A percentile compares a stretch with the other conserved stretches of the same genome.
Evolutionary conservation across 495 filamentous ascomycete genomes (phyloP).

Genomic region (Lasiosphaeria hispida): DNA sequence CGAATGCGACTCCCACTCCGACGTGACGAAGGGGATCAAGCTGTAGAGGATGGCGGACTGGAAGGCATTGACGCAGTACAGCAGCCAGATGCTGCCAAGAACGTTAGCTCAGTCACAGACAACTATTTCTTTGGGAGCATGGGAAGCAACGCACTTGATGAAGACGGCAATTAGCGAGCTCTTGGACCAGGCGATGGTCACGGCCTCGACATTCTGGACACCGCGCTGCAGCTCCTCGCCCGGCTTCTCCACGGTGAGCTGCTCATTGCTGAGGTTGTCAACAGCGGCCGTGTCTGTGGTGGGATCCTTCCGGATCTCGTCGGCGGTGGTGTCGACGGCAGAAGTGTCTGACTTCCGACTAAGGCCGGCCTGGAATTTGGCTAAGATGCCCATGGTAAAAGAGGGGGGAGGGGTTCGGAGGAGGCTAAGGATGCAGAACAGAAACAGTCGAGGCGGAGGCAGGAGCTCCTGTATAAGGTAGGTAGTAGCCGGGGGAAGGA

Average conservation of each 20-base stretch:
- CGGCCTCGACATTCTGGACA: constrained; percentile 43
- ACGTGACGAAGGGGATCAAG: constrained; percentile 41
- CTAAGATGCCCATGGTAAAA: background rate
- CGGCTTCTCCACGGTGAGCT: constrained; percentile 26
- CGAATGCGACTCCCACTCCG: constrained; percentile 53
- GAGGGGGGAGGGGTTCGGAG: background rate
- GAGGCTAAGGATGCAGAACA: background rate
- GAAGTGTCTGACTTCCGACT: background rate
- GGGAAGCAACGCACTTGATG: constrained; percentile 34
- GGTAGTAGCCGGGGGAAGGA: no score
- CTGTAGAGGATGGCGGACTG: constrained; percentile 33
- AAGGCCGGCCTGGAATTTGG: no score
- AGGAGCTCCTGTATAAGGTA: background rate
- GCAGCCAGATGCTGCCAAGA: constrained; percentile 27
- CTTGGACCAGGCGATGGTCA: constrained; percentile 43
- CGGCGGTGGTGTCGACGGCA: background rate
- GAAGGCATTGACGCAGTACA: constrained; percentile 38
- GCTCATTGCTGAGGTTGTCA: background rate
- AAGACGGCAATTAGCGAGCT: constrained; percentile 36
- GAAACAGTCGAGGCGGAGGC: background rate
- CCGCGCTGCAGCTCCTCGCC: constrained; percentile 30
- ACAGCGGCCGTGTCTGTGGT: background rate
- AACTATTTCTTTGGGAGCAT: no score
- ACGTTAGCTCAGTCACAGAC: constrained; percentile 4
- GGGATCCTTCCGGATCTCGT: constrained; percentile 5